Evolutionary conservation across 129 eudicot genomes (phyloP).

Genomic region (Pulicaria dysenterica): DNA sequence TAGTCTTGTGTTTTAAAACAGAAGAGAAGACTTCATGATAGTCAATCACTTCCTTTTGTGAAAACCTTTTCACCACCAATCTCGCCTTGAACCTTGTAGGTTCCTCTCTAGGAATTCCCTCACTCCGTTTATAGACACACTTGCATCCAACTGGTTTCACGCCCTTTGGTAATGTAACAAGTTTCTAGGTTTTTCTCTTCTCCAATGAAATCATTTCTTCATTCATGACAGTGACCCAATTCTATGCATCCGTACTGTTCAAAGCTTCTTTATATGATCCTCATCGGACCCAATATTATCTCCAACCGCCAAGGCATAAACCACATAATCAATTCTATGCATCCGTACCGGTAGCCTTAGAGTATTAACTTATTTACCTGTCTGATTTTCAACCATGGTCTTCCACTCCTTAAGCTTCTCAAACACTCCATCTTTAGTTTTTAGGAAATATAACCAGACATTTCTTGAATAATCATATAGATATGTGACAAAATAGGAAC

Average conservation of each 20-base stretch:
- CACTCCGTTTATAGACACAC: conserved; percentile 28
- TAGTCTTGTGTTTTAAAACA: conserved; percentile 10
- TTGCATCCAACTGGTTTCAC: conserved; percentile 4
- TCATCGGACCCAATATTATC: background rate
- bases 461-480: background rate
- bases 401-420: no score
- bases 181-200: no score
- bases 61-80: no score
- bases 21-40: background rate
- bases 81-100: conserved; percentile 3
- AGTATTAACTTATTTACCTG: no score
- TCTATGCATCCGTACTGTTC: background rate
- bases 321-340: background rate
- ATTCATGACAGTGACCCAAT: background rate
- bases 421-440: background rate
- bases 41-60: conserved; percentile 20
- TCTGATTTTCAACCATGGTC: no score
- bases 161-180: conserved; percentile 1
- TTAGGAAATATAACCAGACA: no score
- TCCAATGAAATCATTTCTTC: no score
- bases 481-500: background rate
- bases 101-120: conserved; percentile 16
- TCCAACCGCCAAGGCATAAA: conserved; percentile 1
- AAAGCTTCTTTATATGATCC: background rate
- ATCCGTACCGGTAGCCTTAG: no score